Base-by-base conservation (phyloP, 139 green algal species). In the Chlorokybus atmophyticus region DNA sequence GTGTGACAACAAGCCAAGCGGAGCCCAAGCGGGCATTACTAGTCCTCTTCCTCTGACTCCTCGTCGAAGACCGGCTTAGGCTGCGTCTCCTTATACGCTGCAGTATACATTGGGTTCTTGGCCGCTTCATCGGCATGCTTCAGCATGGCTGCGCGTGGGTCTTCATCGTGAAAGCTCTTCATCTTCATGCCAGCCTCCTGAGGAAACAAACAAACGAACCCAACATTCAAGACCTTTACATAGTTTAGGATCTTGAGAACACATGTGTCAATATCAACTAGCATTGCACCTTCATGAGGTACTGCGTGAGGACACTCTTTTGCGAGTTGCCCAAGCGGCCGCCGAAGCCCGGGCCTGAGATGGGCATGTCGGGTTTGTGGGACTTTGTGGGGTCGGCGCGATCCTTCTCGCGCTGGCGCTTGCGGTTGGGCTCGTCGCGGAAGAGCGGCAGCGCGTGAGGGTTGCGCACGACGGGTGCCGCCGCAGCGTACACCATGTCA, bases 91-190 rank as follows among this genome's bases (percentile, higher is more conserved):
- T 50, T 40, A 51, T 76, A 76, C 17, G 68, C 68, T 0, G 62
- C 30, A 10, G 35, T 54, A 3, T 67, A 69, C 35, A 61, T 54
- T 3, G 58, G 58, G 28, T 74, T 64, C 14, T 66, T 38, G 8
- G 32, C 64, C 24, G 70, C 70, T 1, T 35, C 64, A 24, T 69
- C 56, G 8, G 70, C 70, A 54, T 77, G 60, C 24, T 53, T 41
- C 7, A 77, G 52, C 40, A 77, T 74, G 47, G 64, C 57, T 27
- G 73, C 70, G 1, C 70, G 29, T 26, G 70, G 64, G 31, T 77
- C 70, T 21, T 70, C 50, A 31, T 63, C 56, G 52, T 53, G 62
- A 58, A 52, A 74, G 19, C 55, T 66, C 32, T 77, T 47, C 50
- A 70, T 63, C 10, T 71, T 30, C 29, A 73, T 23, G 14, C 56